Evolutionary conservation across 139 green algal species (phyloP), one percentile per base, ranked within the genome.

Genomic region (Klebsormidium nitens): DNA sequence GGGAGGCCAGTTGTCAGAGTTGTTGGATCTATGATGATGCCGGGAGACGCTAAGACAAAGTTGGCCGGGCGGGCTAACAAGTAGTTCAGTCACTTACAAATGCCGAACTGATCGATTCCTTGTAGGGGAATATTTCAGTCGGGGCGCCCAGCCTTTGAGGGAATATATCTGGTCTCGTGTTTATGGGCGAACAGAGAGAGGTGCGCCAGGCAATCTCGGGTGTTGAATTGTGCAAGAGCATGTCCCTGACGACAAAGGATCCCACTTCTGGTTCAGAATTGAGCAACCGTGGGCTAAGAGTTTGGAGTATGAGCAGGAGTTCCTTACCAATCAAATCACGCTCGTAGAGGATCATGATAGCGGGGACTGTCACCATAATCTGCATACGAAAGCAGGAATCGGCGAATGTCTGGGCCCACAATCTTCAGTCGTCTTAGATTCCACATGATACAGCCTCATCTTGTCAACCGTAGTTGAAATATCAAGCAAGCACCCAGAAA

Each of bases 281-380:
- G 46, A 55, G 23, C 23, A 55, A 55, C 46, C 23, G 46, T 31
- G 23, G 46, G 23, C 23, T 23, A 55, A 55, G 23, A 55, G 23
- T 31, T 31, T 31, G 46, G 46, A 55, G 46, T n/a, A n/a, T n/a
- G n/a, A n/a, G n/a, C n/a, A n/a, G n/a, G n/a, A 23, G 23, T 23
- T 55, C 23, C 44, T 29, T 55, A 78, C 71, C 71, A 26, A 78
- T 52, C 14, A 79, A 38, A 34, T 75, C 74, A 2, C 36, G 29
- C 17, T 82, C 74, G 44, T 76, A 81, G 1, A 82, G 75, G 2
- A 82, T 57, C 72, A 82, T 81, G 14, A 76, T 36, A 42, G 75
- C 60, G 0, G 74, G 61, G 2, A 66, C 48, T 3, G 75, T 82
- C 17, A 38, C 75, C 62, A 82, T 59, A 8, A 82, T 42, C 61